These are phyloP conservation scores for Carnegiea gigantea DNA, from an alignment of 179 eudicot species.

Conservation along the genomic window DNA sequence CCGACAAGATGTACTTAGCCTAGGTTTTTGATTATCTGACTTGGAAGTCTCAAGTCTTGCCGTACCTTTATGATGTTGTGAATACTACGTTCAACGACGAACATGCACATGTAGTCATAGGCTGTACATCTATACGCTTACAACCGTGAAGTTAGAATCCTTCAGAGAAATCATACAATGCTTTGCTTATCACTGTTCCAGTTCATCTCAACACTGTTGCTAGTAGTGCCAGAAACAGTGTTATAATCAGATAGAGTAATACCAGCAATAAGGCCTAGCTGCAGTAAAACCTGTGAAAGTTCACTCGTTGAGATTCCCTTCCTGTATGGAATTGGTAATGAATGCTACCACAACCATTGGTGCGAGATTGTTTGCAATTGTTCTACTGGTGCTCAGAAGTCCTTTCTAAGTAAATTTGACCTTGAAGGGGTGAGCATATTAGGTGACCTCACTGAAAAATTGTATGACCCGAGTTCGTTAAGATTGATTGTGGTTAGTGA, in stretches of 20 bases:
- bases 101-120: background rate
- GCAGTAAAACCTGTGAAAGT: slow-evolving; percentile 22
- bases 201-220: slow-evolving; percentile 2
- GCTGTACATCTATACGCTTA: background rate
- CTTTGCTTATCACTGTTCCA: background rate
- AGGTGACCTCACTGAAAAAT: background rate
- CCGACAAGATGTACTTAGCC: background rate
- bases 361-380: slow-evolving; percentile 33
- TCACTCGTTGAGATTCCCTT: slow-evolving; percentile 19
- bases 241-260: background rate
- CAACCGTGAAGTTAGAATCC: background rate
- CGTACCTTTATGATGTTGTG: too few relatives aligned
- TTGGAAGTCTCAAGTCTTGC: too few relatives aligned
- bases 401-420: slow-evolving; percentile 11
- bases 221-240: background rate
- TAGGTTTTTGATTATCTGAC: background rate
- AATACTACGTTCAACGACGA: too few relatives aligned
- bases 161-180: background rate
- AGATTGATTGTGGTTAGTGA: slow-evolving; percentile 7
- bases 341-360: slow-evolving; percentile 27
- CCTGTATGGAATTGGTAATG: slow-evolving; percentile 21
- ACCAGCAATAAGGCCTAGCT: slow-evolving; percentile 19
- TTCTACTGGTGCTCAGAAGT: slow-evolving; percentile 20
- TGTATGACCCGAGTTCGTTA: background rate
- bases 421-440: background rate